phyloP scores from a whole-genome alignment of 352 stramenopile genomes.

The Aphanomyces cochlioides region DNA sequence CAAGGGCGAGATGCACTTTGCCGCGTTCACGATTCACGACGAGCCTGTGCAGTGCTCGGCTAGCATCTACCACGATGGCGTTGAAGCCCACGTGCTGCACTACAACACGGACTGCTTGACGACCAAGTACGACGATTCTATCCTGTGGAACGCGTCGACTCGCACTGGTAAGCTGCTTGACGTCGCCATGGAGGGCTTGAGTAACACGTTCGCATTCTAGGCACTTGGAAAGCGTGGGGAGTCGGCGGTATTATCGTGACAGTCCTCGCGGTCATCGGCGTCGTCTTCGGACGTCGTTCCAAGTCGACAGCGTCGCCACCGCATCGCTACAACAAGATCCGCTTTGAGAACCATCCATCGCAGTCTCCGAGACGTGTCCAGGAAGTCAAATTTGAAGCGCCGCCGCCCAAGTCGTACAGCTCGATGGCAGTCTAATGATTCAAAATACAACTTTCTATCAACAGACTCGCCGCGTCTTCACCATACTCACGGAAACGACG shows the following conservation, averaged over 20 bases:
- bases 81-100: slow-evolving; percentile 6
- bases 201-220: background rate
- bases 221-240: background rate
- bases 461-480: background rate
- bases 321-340: background rate
- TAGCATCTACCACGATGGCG: slow-evolving; percentile 17
- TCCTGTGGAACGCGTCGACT: background rate
- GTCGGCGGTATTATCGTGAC: background rate
- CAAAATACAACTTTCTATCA: background rate
- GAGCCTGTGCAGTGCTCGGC: slow-evolving; percentile 20
- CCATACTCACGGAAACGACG: background rate
- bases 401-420: slow-evolving; percentile 24
- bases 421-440: slow-evolving; percentile 19
- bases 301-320: background rate
- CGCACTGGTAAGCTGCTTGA: slow-evolving; percentile 17
- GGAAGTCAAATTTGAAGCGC: background rate
- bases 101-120: slow-evolving; percentile 26
- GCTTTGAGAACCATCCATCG: background rate
- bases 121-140: background rate
- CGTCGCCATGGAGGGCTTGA: background rate
- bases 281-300: background rate
- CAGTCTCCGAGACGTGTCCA: background rate
- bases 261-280: background rate
- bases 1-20: slow-evolving; percentile 18
- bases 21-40: slow-evolving; percentile 15